Percentiles rank a stretch among this genome's conserved stretches.
These are phyloP conservation scores for Phytopythium cucurbitacearum DNA, from an alignment of 352 stramenopile species.

Conservation along the genomic window DNA sequence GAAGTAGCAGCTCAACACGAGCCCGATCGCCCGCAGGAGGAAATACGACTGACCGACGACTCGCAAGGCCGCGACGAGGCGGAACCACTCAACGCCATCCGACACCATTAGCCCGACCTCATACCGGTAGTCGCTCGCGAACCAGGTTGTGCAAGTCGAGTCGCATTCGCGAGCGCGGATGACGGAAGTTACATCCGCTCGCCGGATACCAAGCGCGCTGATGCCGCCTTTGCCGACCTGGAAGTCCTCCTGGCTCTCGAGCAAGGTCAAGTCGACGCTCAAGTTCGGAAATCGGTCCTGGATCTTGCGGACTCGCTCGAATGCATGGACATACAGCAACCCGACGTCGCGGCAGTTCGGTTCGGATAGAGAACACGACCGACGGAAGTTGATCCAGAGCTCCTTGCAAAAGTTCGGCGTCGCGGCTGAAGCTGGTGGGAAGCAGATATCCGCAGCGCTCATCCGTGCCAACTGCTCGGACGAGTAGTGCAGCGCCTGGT, in stretches of 20 bases:
- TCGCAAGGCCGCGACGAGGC: slow-evolving; percentile 20
- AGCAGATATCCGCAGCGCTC: slow-evolving; percentile 12
- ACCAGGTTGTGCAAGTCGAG: slow-evolving; percentile 21
- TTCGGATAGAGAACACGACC: neutral
- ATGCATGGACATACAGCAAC: neutral
- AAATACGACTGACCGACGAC: slow-evolving; percentile 34
- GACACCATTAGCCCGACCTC: slow-evolving; percentile 19
- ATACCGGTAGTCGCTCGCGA: slow-evolving; percentile 37
- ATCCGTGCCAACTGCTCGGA: slow-evolving; percentile 9
- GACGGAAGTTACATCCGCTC: neutral
- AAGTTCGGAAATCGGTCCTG: neutral
- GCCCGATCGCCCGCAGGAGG: slow-evolving; percentile 19
- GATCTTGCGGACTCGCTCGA: neutral
- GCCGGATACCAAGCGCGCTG: neutral
- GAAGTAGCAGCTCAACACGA: slow-evolving; percentile 27
- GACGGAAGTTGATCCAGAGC: neutral
- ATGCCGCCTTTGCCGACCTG: neutral
- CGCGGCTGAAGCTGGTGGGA: neutral
- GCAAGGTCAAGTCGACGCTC: neutral
- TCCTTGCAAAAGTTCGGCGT: slow-evolving; percentile 1
- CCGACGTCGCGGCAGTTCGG: neutral
- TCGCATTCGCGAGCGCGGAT: slow-evolving; percentile 1
- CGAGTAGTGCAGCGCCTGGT: slow-evolving; percentile 23
- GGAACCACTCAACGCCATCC: slow-evolving; percentile 24
- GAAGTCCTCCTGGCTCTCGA: slow-evolving; percentile 4